Evolutionary conservation across 179 eudicot species (phyloP).

Genomic region (Actinidia arguta): DNA sequence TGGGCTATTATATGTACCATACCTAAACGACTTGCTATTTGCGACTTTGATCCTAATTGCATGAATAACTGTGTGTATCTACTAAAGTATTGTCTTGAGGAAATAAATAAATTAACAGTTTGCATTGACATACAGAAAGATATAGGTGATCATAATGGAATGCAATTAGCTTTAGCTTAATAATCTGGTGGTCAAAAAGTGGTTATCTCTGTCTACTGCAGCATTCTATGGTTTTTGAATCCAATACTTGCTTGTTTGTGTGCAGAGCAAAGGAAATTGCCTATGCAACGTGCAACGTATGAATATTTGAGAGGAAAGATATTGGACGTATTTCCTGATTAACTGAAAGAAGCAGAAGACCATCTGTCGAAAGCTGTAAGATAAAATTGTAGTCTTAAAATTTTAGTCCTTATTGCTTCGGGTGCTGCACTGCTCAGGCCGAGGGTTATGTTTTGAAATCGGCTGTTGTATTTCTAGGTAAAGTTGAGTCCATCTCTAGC

Average conservation of each 20-base stretch:
- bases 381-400: neutral
- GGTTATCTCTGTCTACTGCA: neutral
- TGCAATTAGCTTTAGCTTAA: conserved; percentile 4
- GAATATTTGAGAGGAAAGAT: conserved; percentile 91
- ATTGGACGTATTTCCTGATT: conserved; percentile 84
- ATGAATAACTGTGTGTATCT: neutral
- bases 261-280: conserved; percentile 78
- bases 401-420: conserved; percentile 12
- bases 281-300: conserved; percentile 73
- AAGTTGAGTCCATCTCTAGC: conserved; percentile 90
- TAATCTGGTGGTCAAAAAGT: neutral
- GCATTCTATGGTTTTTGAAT: neutral
- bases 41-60: neutral
- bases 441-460: conserved; percentile 10
- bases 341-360: conserved; percentile 91
- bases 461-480: conserved; percentile 52
- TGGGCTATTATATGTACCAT: no score
- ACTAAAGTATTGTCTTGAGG: neutral
- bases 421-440: conserved; percentile 10
- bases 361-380: conserved; percentile 97
- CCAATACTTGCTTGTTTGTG: conserved; percentile 1
- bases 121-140: neutral
- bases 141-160: neutral
- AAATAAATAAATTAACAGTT: neutral
- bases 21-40: no score